Evolutionary conservation across 148 eudicot genomes (phyloP).

Genomic region (Heliamphora exappendiculata): DNA sequence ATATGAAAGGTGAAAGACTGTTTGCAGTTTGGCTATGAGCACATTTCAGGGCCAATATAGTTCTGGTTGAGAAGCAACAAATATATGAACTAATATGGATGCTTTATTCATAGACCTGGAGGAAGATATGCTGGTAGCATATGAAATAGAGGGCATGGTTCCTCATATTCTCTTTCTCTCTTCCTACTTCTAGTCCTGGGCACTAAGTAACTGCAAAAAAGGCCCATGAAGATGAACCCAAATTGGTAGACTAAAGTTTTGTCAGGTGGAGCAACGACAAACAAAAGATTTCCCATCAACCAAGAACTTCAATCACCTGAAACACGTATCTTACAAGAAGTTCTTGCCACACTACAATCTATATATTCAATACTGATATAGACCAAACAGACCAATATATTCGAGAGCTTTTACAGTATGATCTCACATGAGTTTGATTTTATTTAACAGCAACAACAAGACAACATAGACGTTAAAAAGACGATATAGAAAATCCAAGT

Average conservation of each 20-base stretch:
- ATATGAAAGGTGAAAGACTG: neutral
- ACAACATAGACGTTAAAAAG: conserved; percentile 20
- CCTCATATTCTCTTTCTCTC: neutral
- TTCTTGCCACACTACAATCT: neutral
- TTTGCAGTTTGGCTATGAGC: neutral
- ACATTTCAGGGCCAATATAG: neutral
- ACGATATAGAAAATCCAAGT: conserved; percentile 19
- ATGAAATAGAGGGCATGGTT: neutral
- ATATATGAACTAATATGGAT: neutral
- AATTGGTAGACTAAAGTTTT: neutral
- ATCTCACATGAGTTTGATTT: conserved; percentile 26
- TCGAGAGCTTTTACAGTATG: conserved; percentile 38
- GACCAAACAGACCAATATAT: conserved; percentile 22
- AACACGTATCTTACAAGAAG: neutral
- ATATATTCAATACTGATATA: conserved; percentile 13
- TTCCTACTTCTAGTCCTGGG: neutral
- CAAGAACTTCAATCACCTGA: neutral
- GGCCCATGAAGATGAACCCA: neutral
- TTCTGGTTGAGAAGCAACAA: neutral
- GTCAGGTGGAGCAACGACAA: neutral
- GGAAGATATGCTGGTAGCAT: neutral
- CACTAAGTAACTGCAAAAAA: neutral
- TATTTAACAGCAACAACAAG: conserved; percentile 20
- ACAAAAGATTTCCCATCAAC: neutral
- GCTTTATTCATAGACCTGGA: neutral